Evolutionary conservation across 164 flowering plant species (phyloP), one percentile per base, ranked within the genome.

Genomic region (Stephania cephalantha): DNA sequence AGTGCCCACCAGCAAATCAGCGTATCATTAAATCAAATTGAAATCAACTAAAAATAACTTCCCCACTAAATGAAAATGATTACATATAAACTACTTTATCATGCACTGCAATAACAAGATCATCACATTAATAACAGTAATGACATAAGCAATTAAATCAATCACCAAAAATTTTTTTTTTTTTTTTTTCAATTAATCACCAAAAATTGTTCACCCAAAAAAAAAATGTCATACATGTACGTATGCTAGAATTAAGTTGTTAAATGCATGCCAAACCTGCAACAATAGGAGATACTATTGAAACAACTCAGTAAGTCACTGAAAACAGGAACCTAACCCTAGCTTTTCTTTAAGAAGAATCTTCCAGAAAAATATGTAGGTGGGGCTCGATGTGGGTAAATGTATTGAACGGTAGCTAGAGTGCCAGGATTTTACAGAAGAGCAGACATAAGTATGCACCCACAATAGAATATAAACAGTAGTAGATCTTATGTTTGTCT

Each of bases 251-350:
- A 18, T 17, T 4, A 17, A 61, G 22, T 9, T 6, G 8, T 61
- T 61, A 61, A 61, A 61, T 61, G 66, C 66, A 61, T 61, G 20
- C 22, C 66, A 61, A n/a, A 7, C 29, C 66, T 61, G 25, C 66
- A 61, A 61, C 44, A 66, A 66, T 29, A 66, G 35, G 66, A 66
- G 69, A 61, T 25, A 29, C 69, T 66, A 66, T 66, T 66, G 42
- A 66, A 66, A 29, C 42, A 4, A 6, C 25, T 61, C 66, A 66
- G 69, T 6, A 66, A 66, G 44, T 66, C 69, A 29, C 45, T 9
- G 69, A 29, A 66, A 29, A 66, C 35, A 66, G 35, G 42, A 66
- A 66, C 29, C 35, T 7, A 66, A 66, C 35, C 4, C 45, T 2
- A 46, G 20, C 72, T 70, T 45, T 70, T 25, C 25, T 8, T 45